These are phyloP conservation scores for Dentipellis fragilis DNA, from an alignment of 768 basidiomycete species.

Conservation along the genomic window DNA sequence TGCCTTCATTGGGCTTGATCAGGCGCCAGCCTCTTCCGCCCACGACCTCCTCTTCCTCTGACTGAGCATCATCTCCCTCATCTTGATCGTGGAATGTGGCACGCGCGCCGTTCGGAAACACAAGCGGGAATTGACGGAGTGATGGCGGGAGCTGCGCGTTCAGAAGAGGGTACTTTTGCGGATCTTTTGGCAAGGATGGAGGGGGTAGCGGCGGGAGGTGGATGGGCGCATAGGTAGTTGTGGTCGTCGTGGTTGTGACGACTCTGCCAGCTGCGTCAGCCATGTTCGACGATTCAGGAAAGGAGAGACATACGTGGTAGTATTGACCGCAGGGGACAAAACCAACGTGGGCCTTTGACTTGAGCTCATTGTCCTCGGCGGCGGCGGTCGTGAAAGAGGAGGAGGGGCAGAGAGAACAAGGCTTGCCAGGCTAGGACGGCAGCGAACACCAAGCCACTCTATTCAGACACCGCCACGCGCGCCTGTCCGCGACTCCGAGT, in stretches of 20 bases:
- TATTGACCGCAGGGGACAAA: constrained; percentile 75
- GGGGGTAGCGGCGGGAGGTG: constrained; percentile 65
- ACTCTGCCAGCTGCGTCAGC: constrained; percentile 37
- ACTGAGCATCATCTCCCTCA: constrained; percentile 55
- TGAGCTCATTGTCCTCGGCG: constrained; percentile 42
- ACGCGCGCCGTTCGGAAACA: constrained; percentile 71
- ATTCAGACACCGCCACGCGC: constrained; percentile 3
- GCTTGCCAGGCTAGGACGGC: background rate
- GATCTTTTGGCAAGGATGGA: constrained; percentile 62
- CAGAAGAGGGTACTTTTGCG: constrained; percentile 71
- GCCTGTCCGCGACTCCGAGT: background rate
- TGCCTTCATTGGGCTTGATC: constrained; percentile 54
- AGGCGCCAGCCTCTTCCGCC: constrained; percentile 69
- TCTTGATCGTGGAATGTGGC: constrained; percentile 68
- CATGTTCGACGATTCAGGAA: background rate
- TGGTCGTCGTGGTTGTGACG: constrained; percentile 86
- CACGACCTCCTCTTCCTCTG: constrained; percentile 59
- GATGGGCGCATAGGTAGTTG: constrained; percentile 85
- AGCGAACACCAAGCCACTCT: background rate
- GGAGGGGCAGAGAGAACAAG: constrained; percentile 5
- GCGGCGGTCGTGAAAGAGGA: constrained; percentile 16
- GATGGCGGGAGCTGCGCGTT: constrained; percentile 66
- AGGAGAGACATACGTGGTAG: constrained; percentile 56
- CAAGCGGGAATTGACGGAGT: constrained; percentile 64
- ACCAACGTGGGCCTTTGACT: constrained; percentile 57